A percentile compares a stretch with the other conserved stretches of the same genome.
phyloP scores from a whole-genome alignment of 306 rosid genomes.

The Cucurbita ficifolia region DNA sequence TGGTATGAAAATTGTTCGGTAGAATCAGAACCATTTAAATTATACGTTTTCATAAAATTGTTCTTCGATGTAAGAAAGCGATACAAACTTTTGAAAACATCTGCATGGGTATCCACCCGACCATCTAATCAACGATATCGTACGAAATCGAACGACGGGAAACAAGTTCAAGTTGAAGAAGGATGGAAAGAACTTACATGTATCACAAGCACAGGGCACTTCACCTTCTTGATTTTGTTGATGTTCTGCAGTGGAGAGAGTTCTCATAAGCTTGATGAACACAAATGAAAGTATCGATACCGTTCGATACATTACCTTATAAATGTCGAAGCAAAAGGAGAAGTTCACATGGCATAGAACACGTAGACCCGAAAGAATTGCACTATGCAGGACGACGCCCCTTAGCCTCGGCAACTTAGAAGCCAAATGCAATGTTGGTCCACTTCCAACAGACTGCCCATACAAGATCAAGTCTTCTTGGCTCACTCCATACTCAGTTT shows the following conservation, averaged over 20 bases:
- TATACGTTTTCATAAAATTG: background rate
- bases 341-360: slow-evolving; percentile 89
- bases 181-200: slow-evolving; percentile 56
- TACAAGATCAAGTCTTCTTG: slow-evolving; percentile 90
- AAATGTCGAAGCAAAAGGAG: slow-evolving; percentile 82
- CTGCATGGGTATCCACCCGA: background rate
- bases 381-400: slow-evolving; percentile 90
- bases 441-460: slow-evolving; percentile 97
- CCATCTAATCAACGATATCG: background rate
- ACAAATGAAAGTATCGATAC: background rate
- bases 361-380: slow-evolving; percentile 87
- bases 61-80: too few species aligned
- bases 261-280: background rate
- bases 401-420: slow-evolving; percentile 81
- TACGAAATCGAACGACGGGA: background rate
- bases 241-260: slow-evolving; percentile 53
- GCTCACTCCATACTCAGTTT: slow-evolving; percentile 78
- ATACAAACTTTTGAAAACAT: background rate
- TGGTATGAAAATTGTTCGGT: background rate
- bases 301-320: slow-evolving; percentile 39
- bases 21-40: background rate
- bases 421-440: slow-evolving; percentile 93
- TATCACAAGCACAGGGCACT: slow-evolving; percentile 93
- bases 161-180: background rate
- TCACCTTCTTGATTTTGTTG: slow-evolving; percentile 85